Conservation (phyloP, 2,329 filamentous ascomycete genomes). For the Verticillium nonalfalfae region DNA sequence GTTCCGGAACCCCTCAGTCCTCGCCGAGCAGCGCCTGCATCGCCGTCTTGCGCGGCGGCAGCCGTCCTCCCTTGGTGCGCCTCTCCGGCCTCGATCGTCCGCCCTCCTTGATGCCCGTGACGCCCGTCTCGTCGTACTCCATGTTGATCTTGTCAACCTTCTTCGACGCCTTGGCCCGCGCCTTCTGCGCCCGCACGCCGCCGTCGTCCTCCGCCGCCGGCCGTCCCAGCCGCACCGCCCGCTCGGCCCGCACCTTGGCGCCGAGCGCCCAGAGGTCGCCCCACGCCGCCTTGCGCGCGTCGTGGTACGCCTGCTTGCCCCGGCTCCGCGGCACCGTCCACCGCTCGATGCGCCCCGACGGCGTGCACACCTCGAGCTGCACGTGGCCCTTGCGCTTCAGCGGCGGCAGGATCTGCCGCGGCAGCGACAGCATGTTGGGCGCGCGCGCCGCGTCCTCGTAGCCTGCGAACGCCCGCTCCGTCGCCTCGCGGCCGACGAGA, state of each 20-base stretch:
- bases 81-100: conserved; percentile 26
- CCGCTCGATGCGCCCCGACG: conserved; percentile 76
- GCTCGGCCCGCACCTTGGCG: conserved; percentile 71
- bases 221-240: conserved; percentile 55
- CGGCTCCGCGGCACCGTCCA: conserved; percentile 87
- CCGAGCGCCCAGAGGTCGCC: conserved; percentile 94
- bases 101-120: conserved; percentile 21
- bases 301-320: conserved; percentile 77
- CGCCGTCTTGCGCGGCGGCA: conserved; percentile 21
- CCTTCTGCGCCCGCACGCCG: conserved; percentile 32
- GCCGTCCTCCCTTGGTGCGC: conserved; percentile 34
- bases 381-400: conserved; percentile 87
- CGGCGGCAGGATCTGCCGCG: conserved; percentile 70
- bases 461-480: conserved; percentile 64
- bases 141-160: conserved; percentile 32
- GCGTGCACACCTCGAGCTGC: conserved; percentile 85
- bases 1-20: not conserved
- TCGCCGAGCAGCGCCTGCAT: not conserved
- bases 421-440: conserved; percentile 62
- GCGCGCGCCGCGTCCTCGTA: conserved; percentile 46
- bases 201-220: conserved; percentile 33
- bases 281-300: conserved; percentile 86
- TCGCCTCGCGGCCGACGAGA: conserved; percentile 47
- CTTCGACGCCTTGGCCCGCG: conserved; percentile 23
- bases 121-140: conserved; percentile 22